These are phyloP conservation scores for Pseudocercospora vitis DNA, from an alignment of 2,329 filamentous ascomycete species.

Conservation along the genomic window DNA sequence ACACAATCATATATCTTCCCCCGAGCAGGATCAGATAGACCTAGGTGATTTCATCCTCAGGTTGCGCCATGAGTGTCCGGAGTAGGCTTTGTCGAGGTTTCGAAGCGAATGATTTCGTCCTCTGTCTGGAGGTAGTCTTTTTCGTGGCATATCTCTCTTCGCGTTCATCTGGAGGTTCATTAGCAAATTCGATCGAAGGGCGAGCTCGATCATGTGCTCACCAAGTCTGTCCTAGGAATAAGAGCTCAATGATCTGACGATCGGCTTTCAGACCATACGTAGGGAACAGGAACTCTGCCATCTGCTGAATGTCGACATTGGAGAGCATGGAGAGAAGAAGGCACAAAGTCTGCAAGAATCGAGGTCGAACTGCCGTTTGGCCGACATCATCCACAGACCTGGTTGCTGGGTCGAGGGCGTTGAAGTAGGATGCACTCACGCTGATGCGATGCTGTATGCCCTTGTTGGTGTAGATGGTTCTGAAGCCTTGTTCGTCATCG, in stretches of 20 bases:
- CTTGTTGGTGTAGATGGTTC: conserved; percentile 10
- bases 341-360: conserved; percentile 10
- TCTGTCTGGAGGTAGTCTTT: background rate
- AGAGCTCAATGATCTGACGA: background rate
- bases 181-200: no score
- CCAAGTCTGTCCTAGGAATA: conserved; percentile 2
- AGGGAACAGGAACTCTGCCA: conserved; percentile 8
- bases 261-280: conserved; percentile 13
- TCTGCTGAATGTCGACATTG: background rate
- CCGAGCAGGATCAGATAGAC: conserved; percentile 8
- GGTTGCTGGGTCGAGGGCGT: conserved; percentile 4
- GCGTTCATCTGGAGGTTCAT: background rate
- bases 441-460: conserved; percentile 13
- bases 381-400: background rate
- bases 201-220: background rate
- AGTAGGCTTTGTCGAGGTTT: background rate
- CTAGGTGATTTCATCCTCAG: conserved; percentile 8
- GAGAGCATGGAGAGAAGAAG: conserved; percentile 9
- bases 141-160: background rate
- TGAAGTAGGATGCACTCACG: conserved; percentile 12
- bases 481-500: conserved; percentile 11
- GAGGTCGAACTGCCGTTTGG: conserved; percentile 8
- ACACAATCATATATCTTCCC: conserved; percentile 13
- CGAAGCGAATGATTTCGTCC: background rate
- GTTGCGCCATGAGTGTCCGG: conserved; percentile 1